Conservation (phyloP, 2,329 filamentous ascomycete species). For the Malbranchea cinnamomea region DNA sequence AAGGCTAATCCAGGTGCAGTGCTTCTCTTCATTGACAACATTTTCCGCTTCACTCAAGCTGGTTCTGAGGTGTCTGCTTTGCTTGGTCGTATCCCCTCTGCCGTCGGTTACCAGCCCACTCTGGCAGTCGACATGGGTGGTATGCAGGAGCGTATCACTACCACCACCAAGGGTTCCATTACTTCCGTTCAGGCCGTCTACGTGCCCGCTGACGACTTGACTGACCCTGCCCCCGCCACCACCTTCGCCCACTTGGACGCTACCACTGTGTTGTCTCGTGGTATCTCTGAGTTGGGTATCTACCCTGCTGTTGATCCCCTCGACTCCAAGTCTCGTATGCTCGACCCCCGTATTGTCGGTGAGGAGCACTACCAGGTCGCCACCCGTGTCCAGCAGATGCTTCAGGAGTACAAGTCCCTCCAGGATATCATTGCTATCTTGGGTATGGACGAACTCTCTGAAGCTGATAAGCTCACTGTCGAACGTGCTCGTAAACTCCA, state of each 20-base stretch:
- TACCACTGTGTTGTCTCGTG: slow-evolving; percentile 99
- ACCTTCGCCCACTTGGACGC: slow-evolving; percentile 99
- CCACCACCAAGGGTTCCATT: slow-evolving; percentile 98
- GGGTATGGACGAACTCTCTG: slow-evolving; percentile 99
- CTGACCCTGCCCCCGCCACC: slow-evolving; percentile 96
- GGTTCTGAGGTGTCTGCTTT: slow-evolving; percentile 99
- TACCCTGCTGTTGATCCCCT: slow-evolving; percentile 99
- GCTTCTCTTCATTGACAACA: slow-evolving; percentile 99
- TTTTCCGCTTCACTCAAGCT: slow-evolving; percentile 99
- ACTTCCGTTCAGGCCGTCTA: slow-evolving; percentile 99
- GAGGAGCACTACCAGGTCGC: slow-evolving; percentile 95
- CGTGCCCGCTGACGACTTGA: slow-evolving; percentile 99
- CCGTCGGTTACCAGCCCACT: slow-evolving; percentile 99
- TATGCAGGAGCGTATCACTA: slow-evolving; percentile 99
- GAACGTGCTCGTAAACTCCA: slow-evolving; percentile 99
- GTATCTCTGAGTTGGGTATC: slow-evolving; percentile 99
- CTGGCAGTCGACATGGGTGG: slow-evolving; percentile 97
- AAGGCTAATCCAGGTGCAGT: slow-evolving; percentile 36
- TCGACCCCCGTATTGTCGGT: slow-evolving; percentile 96
- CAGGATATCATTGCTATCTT: slow-evolving; percentile 99
- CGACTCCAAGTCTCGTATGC: slow-evolving; percentile 98
- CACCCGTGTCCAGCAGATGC: slow-evolving; percentile 93
- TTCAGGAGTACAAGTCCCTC: slow-evolving; percentile 99
- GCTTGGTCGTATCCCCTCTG: slow-evolving; percentile 98
- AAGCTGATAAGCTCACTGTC: slow-evolving; percentile 98